These are phyloP conservation scores for Globisporangium ultimum DNA, from an alignment of 352 stramenopile species.

Conservation along the genomic window DNA sequence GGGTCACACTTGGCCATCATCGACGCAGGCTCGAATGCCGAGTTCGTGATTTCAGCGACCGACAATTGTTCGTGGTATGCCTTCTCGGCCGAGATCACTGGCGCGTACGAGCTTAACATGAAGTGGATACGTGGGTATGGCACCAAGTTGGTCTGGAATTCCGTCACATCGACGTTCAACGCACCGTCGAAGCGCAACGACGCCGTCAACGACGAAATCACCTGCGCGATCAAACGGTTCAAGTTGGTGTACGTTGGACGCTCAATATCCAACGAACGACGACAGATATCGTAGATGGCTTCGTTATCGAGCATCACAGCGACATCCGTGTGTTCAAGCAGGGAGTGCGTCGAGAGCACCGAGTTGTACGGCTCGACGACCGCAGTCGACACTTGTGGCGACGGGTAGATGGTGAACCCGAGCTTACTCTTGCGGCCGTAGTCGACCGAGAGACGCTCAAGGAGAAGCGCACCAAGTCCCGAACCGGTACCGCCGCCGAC, in stretches of 20 bases:
- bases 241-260: constrained; percentile 99
- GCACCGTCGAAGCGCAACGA: constrained; percentile 98
- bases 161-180: constrained; percentile 99
- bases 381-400: constrained; percentile 94
- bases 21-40: constrained; percentile 95
- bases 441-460: constrained; percentile 97
- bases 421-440: constrained; percentile 99
- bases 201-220: constrained; percentile 97
- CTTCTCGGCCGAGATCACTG: constrained; percentile 97
- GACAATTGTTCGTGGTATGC: constrained; percentile 97
- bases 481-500: constrained; percentile 97
- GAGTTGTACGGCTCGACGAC: constrained; percentile 99
- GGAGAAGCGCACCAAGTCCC: constrained; percentile 95
- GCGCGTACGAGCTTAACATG: constrained; percentile 98
- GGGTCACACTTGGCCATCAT: constrained; percentile 99
- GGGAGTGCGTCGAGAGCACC: constrained; percentile 95
- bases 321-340: constrained; percentile 97
- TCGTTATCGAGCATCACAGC: constrained; percentile 99
- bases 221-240: constrained; percentile 97
- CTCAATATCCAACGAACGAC: constrained; percentile 96
- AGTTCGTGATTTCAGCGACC: constrained; percentile 98
- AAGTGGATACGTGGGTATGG: constrained; percentile 99
- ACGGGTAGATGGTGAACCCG: constrained; percentile 97
- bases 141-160: constrained; percentile 99
- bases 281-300: constrained; percentile 98